phyloP scores from a whole-genome alignment of 1,284 basidiomycete genomes.

The Ceratobasidium sp. region DNA sequence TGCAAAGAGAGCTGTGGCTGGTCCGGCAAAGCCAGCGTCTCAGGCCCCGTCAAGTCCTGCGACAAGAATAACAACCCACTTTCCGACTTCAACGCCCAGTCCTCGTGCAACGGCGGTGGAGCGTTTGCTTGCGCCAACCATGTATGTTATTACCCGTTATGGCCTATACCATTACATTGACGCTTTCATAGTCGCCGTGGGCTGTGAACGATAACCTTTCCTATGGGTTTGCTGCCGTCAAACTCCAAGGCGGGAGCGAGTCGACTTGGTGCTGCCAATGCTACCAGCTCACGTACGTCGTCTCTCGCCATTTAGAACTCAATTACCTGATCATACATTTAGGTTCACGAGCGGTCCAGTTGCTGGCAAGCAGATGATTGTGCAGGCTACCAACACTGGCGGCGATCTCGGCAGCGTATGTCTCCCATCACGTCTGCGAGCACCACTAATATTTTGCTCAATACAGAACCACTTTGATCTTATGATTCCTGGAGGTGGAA shows the following conservation, averaged over 20 bases:
- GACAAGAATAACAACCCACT: slow-evolving; percentile 48
- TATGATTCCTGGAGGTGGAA: slow-evolving; percentile 50
- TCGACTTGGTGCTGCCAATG: slow-evolving; percentile 50
- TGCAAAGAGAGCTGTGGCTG: slow-evolving; percentile 50
- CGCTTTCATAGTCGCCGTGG: slow-evolving; percentile 43
- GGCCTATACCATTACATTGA: neutral
- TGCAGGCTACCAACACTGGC: slow-evolving; percentile 26
- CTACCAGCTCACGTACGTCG: slow-evolving; percentile 48
- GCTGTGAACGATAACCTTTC: slow-evolving; percentile 47
- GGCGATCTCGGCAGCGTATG: slow-evolving; percentile 47
- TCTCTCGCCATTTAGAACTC: neutral
- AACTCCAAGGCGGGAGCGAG: slow-evolving; percentile 46
- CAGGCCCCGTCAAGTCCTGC: slow-evolving; percentile 47
- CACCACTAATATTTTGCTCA: neutral
- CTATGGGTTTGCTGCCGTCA: slow-evolving; percentile 49
- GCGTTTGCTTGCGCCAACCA: slow-evolving; percentile 49
- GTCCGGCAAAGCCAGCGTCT: slow-evolving; percentile 49
- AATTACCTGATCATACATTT: neutral
- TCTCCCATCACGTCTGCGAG: neutral
- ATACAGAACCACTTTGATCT: slow-evolving; percentile 48
- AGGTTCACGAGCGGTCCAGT: slow-evolving; percentile 49
- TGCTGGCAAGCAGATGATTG: slow-evolving; percentile 47
- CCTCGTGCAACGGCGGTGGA: slow-evolving; percentile 47
- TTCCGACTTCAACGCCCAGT: slow-evolving; percentile 46
- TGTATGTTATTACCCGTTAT: neutral